These are phyloP conservation scores for Vicia faba DNA, from an alignment of 306 rosid species.

Conservation along the genomic window DNA sequence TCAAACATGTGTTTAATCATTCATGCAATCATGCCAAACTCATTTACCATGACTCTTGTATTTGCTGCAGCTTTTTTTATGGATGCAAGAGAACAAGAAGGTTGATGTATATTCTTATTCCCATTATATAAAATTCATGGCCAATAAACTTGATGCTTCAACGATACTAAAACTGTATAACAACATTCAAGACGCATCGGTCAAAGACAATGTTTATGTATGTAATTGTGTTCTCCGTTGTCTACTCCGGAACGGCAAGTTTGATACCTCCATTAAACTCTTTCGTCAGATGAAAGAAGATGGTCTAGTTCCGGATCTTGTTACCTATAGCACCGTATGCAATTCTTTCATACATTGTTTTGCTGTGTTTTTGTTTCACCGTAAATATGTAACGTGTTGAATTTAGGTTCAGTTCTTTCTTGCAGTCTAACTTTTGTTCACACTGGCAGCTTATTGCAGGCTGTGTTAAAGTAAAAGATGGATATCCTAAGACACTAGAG, in stretches of 20 bases:
- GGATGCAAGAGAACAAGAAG: constrained; percentile 85
- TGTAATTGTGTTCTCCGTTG: constrained; percentile 82
- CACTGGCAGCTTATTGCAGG: constrained; percentile 79
- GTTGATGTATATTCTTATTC: constrained; percentile 66
- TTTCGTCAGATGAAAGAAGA: constrained; percentile 77
- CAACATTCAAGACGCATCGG: constrained; percentile 60
- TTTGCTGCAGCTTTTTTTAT: constrained; percentile 85
- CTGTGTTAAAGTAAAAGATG: constrained; percentile 65
- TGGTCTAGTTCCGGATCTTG: constrained; percentile 70
- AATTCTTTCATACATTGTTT: constrained; percentile 8
- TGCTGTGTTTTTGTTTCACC: neutral
- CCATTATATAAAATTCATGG: constrained; percentile 69
- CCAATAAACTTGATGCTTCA: constrained; percentile 62
- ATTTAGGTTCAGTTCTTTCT: constrained; percentile 6
- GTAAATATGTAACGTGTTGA: no score
- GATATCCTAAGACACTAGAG: constrained; percentile 79
- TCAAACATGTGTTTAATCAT: neutral
- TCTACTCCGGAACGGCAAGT: constrained; percentile 66
- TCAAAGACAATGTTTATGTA: constrained; percentile 55
- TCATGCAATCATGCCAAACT: neutral
- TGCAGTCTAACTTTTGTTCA: constrained; percentile 36
- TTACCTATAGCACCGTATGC: constrained; percentile 89
- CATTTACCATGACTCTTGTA: constrained; percentile 38
- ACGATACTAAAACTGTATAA: constrained; percentile 61
- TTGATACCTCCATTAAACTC: constrained; percentile 59